Evolutionary conservation across 1,284 basidiomycete species (phyloP).

Genomic region (Phellinidium pouzarii): DNA sequence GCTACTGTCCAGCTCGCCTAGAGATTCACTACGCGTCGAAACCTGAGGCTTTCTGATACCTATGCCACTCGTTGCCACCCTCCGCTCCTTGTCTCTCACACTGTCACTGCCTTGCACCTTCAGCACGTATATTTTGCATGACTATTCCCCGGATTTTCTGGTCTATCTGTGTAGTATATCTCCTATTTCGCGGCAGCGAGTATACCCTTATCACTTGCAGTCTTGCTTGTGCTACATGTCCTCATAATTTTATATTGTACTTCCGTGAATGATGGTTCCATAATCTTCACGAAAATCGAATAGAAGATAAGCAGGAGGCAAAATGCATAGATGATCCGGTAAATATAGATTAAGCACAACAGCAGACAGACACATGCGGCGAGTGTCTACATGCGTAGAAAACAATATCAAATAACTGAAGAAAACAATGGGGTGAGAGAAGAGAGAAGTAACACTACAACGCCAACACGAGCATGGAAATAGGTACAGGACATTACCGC

Average conservation of each 20-base stretch:
- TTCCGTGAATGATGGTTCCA: not conserved
- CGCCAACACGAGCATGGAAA: not conserved
- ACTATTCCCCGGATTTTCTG: too few relatives aligned
- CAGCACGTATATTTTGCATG: too few relatives aligned
- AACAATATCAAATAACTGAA: constrained; percentile 8
- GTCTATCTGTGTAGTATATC: too few relatives aligned
- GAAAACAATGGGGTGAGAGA: not conserved
- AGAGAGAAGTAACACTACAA: not conserved
- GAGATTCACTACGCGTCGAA: too few relatives aligned
- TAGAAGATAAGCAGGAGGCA: not conserved
- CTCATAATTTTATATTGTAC: not conserved
- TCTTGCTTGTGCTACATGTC: too few relatives aligned
- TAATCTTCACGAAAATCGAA: not conserved
- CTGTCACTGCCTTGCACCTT: too few relatives aligned
- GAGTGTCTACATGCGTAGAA: not conserved
- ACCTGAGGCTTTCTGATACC: not conserved
- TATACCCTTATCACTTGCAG: too few relatives aligned
- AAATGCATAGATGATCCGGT: not conserved
- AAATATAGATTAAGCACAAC: constrained; percentile 10
- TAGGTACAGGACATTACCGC: not conserved
- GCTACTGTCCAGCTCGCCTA: not conserved
- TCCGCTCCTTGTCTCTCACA: too few relatives aligned
- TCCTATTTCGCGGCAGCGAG: too few relatives aligned
- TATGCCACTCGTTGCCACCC: not conserved
- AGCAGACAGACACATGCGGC: not conserved